Evolutionary conservation across 2,329 filamentous ascomycete species (phyloP), one percentile per base, ranked within the genome.

Genomic region (Colletotrichum brevisporum): DNA sequence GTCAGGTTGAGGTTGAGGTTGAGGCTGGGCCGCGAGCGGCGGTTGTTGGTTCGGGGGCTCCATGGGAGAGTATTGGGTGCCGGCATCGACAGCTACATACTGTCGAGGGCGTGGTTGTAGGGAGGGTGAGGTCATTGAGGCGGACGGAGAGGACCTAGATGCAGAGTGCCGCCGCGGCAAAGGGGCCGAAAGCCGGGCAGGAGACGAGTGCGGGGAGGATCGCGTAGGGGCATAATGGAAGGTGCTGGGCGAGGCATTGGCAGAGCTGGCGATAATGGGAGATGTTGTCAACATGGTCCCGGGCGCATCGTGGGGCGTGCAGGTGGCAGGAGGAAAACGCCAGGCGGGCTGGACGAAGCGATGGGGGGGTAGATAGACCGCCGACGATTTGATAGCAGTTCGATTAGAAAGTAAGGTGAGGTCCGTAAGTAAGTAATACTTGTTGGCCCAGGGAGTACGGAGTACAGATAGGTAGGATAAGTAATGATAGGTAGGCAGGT

Each of bases 241-340:
- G 74, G 80, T 79, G 74, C 75, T 79, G 71, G 86, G 85, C 58
- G 86, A 88, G 76, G 84, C 82, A 83, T 83, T 87, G 80, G 84
- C 81, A 74, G 85, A 82, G 76, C 80, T 79, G 77, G 84, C 77
- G 75, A 85, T 80, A 73, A 85, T 80, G 70, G 86, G 86, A 75
- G 86, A 88, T 76, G 85, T 86, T 79, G 86, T 87, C 84, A 89
- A 84, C 87, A 89, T 89, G 83, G 80, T 87, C 82, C 79, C 80
- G 79, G 79, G 78, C 80, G 80, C 84, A 84, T 86, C 78, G 80
- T 86, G 63, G 58, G 64, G 51, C 45, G 65, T 50, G 54, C 31
- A 43, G 55, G n/a, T 43, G 48, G 21, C 36, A 57, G 52, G 52
- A 58, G 15, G 55, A 60, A 56, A 13, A 16, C 54, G 15, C 45